These are phyloP conservation scores for Xylariaceae sp. DNA, from an alignment of 2,329 filamentous ascomycete genomes.

Conservation along the genomic window DNA sequence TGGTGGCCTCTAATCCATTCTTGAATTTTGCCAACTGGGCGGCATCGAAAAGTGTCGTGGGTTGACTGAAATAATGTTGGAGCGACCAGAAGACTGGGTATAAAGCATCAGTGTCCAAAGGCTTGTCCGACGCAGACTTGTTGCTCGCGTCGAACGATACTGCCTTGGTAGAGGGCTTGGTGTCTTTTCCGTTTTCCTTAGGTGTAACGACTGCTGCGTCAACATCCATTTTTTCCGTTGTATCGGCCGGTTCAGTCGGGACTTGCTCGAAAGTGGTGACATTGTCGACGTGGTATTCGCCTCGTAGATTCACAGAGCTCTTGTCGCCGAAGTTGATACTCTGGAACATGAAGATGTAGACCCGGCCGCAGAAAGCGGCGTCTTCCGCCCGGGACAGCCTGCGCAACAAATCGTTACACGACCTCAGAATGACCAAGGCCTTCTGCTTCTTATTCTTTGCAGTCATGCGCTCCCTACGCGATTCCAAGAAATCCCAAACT, in stretches of 20 bases:
- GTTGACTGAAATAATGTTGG: slow-evolving; percentile 86
- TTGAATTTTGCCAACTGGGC: slow-evolving; percentile 74
- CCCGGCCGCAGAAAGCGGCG: slow-evolving; percentile 91
- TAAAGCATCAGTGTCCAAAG: slow-evolving; percentile 60
- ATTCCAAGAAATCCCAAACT: slow-evolving; percentile 93
- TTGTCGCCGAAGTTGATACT: slow-evolving; percentile 95
- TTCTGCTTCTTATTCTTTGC: slow-evolving; percentile 75
- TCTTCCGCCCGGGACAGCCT: slow-evolving; percentile 92
- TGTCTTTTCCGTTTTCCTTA: slow-evolving; percentile 27
- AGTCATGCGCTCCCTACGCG: slow-evolving; percentile 79
- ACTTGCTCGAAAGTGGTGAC: slow-evolving; percentile 73
- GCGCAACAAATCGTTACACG: slow-evolving; percentile 91
- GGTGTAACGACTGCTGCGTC: slow-evolving; percentile 40
- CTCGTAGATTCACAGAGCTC: slow-evolving; percentile 91
- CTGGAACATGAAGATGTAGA: slow-evolving; percentile 98
- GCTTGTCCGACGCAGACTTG: slow-evolving; percentile 34
- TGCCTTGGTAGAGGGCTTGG: slow-evolving; percentile 31
- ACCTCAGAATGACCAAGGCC: slow-evolving; percentile 80
- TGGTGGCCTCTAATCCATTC: slow-evolving; percentile 61
- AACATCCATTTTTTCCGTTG: slow-evolving; percentile 57
- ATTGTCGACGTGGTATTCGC: slow-evolving; percentile 95
- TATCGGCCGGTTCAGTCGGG: slow-evolving; percentile 25
- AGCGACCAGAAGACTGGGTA: slow-evolving; percentile 94
- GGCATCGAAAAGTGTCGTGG: slow-evolving; percentile 70
- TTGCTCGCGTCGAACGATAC: slow-evolving; percentile 38